Base-by-base conservation (phyloP, 176 grass and related monocot genomes). In the Rhynchospora breviuscula region DNA sequence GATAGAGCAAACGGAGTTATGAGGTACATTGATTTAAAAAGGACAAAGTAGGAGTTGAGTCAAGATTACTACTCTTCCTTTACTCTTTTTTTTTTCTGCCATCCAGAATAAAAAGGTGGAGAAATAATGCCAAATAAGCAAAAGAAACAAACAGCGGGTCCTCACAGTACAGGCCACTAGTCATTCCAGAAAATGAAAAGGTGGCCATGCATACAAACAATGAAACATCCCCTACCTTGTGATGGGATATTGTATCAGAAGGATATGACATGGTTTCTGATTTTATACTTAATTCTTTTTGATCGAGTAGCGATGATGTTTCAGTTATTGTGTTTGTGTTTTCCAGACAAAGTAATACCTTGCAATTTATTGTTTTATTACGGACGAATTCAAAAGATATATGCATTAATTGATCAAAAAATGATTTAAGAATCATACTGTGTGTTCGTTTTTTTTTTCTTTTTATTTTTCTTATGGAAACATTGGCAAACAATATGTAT, bases 11-110 rank as follows among this genome's bases (percentile, higher is more conserved):
- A 81, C 78, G 87, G 86, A 66, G 69, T 84, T 80, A 80, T 67
- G 65, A 78, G 43, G 44, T n/a, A 14, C 73, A 69, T 85, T 88
- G 57, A 52, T 67, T 85, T 80, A 83, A 85, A 82, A 89, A 81
- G 60, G 67, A 74, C 75, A 86, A 80, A 75, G 23, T 33, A 29
- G 58, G 22, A 87, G 85, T 84, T 81, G 87, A 85, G 82, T 85
- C 61, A 70, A 65, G 56, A 83, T 59, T 60, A 87, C 85, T 74
- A 75, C 67, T 83, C 85, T 77, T 63, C 15, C 54, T 62, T 75
- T 57, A 46, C 64, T 78, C 31, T 78, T 78, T 14, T 68, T 66
- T 8, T 66, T 66, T 43, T 47, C 85, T 78, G 83, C 56, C 77
- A 54, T 68, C 63, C 63, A 61, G 77, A 63, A 71, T 59, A 81